phyloP scores from a whole-genome alignment of 164 flowering plant genomes.

The Vitis rotundifolia region DNA sequence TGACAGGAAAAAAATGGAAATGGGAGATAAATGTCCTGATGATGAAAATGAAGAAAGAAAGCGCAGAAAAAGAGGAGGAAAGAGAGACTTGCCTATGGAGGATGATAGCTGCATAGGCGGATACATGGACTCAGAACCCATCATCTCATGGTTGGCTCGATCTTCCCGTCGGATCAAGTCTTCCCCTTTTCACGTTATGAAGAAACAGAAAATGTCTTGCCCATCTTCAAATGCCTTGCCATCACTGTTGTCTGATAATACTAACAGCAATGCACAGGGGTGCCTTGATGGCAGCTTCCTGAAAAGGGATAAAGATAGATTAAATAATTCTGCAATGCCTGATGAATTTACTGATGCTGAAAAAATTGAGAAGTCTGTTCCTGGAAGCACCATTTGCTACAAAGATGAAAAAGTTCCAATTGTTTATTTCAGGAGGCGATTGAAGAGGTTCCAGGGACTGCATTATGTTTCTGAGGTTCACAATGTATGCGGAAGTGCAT shows the following conservation, averaged over 20 bases:
- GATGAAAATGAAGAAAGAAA: constrained; percentile 20
- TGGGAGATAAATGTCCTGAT: constrained; percentile 22
- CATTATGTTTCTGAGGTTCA: constrained; percentile 13
- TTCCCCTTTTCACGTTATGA: constrained; percentile 35
- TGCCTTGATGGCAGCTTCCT: constrained; percentile 19
- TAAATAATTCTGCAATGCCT: constrained; percentile 13
- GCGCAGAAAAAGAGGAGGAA: constrained; percentile 20
- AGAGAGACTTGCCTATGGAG: constrained; percentile 14
- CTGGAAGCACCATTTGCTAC: constrained; percentile 16
- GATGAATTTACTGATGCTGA: constrained; percentile 21
- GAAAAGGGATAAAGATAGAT: constrained; percentile 14
- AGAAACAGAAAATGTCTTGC: constrained; percentile 42
- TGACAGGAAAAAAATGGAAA: constrained; percentile 24
- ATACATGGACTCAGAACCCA: constrained; percentile 81
- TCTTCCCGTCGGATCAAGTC: constrained; percentile 55
- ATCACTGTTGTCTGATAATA: constrained; percentile 24
- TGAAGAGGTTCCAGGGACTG: constrained; percentile 25
- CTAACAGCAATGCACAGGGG: constrained; percentile 14
- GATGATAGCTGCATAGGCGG: constrained; percentile 44
- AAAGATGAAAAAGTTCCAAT: constrained; percentile 37
- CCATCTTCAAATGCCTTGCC: constrained; percentile 7
- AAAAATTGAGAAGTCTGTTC: constrained; percentile 24
- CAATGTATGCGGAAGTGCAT: constrained; percentile 16
- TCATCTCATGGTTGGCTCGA: constrained; percentile 84
- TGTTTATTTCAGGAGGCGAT: constrained; percentile 80